Evolutionary conservation across 78 protist species (phyloP).

Genomic region (Polysphondylium violaceum): DNA sequence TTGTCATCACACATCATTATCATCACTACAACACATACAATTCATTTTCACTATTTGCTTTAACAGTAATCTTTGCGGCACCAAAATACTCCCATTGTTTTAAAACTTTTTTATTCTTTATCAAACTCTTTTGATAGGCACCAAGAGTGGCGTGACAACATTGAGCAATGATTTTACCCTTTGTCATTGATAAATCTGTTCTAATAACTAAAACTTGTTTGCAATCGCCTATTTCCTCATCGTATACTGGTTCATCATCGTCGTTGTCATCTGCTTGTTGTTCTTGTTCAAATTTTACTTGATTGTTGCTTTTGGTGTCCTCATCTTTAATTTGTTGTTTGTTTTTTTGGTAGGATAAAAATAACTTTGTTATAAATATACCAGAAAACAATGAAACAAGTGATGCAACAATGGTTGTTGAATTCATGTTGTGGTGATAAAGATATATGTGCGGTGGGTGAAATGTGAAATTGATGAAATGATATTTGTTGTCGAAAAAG

Average conservation of each 20-base stretch:
- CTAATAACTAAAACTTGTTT: slow-evolving; percentile 88
- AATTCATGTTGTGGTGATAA: no score
- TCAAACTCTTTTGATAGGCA: slow-evolving; percentile 50
- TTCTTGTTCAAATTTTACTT: neutral
- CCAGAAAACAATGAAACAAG: slow-evolving; percentile 15
- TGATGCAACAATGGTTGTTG: neutral
- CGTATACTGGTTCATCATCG: slow-evolving; percentile 15
- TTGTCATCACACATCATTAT: neutral
- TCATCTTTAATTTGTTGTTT: neutral
- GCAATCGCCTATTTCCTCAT: slow-evolving; percentile 34
- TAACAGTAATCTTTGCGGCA: slow-evolving; percentile 61
- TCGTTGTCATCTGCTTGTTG: neutral
- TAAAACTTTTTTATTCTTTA: neutral
- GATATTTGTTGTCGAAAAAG: no score
- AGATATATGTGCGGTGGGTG: no score
- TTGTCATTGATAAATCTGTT: slow-evolving; percentile 88
- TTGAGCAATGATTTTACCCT: slow-evolving; percentile 93
- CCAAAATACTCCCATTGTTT: slow-evolving; percentile 68
- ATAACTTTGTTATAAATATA: neutral
- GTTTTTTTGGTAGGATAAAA: neutral
- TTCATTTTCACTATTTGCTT: slow-evolving; percentile 58
- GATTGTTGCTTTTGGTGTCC: neutral
- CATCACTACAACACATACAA: slow-evolving; percentile 1
- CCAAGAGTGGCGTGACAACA: slow-evolving; percentile 91
- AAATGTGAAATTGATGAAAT: no score